phyloP scores from a whole-genome alignment of 768 basidiomycete genomes.

The Lentinula edodes region DNA sequence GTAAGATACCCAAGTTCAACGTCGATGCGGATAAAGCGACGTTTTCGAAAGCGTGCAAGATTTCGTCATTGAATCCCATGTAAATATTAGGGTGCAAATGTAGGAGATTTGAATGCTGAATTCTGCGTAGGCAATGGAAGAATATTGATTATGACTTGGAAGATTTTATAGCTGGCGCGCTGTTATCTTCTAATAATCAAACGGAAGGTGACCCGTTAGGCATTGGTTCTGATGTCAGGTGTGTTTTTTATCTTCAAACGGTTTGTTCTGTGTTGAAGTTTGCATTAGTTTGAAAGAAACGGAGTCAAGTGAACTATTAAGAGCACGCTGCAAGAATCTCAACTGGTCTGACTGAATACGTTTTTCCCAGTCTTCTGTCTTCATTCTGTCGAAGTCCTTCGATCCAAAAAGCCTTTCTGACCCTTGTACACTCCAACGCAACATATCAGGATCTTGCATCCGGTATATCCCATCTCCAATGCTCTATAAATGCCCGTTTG shows the following conservation, averaged over 20 bases:
- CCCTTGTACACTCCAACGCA: constrained; percentile 88
- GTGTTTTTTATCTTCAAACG: constrained; percentile 19
- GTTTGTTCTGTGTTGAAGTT: constrained; percentile 5
- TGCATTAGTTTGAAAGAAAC: constrained; percentile 50
- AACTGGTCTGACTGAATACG: background rate
- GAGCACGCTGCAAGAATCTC: background rate
- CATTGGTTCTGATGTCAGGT: constrained; percentile 61
- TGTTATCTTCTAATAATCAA: constrained; percentile 51
- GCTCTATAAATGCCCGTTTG: constrained; percentile 84
- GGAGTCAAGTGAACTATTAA: constrained; percentile 57
- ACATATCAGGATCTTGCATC: constrained; percentile 85
- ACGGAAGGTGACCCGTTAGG: constrained; percentile 76
- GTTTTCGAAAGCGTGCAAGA: constrained; percentile 82
- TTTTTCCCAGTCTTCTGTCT: constrained; percentile 66
- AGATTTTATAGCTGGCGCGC: constrained; percentile 64
- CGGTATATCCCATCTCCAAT: constrained; percentile 68
- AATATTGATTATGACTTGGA: constrained; percentile 82
- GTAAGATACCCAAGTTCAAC: constrained; percentile 53
- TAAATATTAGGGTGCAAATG: constrained; percentile 27
- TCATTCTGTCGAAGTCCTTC: constrained; percentile 90
- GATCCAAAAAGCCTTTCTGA: constrained; percentile 92
- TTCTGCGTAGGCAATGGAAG: constrained; percentile 70
- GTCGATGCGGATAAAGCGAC: constrained; percentile 75
- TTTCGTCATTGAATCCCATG: constrained; percentile 74
- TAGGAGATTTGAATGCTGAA: constrained; percentile 5